phyloP scores from a whole-genome alignment of 192 early-diverging fungal species.

The Backusella luteola region DNA sequence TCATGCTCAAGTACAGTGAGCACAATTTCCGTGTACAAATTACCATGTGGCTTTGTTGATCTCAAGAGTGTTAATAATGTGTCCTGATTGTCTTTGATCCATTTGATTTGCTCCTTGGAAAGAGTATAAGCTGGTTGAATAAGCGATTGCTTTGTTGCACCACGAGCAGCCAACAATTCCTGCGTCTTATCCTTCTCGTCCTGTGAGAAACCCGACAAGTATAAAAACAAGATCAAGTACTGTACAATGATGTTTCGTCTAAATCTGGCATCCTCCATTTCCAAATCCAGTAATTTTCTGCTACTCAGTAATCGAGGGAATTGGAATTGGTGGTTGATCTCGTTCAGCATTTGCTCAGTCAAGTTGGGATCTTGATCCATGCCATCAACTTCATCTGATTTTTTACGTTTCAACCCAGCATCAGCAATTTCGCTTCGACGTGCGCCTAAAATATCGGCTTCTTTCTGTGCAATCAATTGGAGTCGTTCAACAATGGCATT shows the following conservation, averaged over 20 bases:
- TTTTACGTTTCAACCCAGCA: not conserved
- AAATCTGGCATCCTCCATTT: constrained; percentile 80
- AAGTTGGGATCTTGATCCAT: not conserved
- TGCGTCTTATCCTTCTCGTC: constrained; percentile 43
- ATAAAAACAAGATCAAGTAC: constrained; percentile 82
- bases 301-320: constrained; percentile 81
- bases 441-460: not conserved
- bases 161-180: constrained; percentile 45
- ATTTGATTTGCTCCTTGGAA: constrained; percentile 35
- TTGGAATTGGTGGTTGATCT: constrained; percentile 47
- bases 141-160: constrained; percentile 57
- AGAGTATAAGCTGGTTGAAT: constrained; percentile 16
- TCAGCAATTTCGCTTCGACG: not conserved
- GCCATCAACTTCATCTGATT: not conserved
- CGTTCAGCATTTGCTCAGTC: constrained; percentile 22
- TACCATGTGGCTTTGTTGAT: constrained; percentile 54
- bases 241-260: constrained; percentile 87
- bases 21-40: constrained; percentile 63
- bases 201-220: constrained; percentile 56
- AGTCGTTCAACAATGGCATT: constrained; percentile 34
- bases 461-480: not conserved
- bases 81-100: constrained; percentile 52
- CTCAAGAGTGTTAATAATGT: constrained; percentile 51
- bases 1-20: constrained; percentile 72
- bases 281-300: constrained; percentile 65